Evolutionary conservation across 192 early-diverging fungal species (phyloP), one percentile per base, ranked within the genome.

Genomic region (Coemansia sp.): DNA sequence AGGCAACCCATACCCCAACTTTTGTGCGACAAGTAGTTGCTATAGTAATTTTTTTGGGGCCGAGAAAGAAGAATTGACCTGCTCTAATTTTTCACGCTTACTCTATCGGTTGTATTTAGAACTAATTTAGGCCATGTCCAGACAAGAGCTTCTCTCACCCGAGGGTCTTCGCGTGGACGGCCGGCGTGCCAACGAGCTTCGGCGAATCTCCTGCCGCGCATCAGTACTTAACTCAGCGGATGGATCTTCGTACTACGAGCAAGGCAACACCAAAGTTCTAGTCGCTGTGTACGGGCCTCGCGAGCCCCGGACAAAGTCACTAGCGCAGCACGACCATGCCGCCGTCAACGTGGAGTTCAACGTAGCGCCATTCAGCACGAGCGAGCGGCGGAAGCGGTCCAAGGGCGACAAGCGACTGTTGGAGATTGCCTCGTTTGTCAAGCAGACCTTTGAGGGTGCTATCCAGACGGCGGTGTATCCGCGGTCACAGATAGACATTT

Each of bases 211-310:
- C 28, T 90, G 89, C 69, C 87, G 89, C 20, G 91, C 90, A 3
- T 88, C 87, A 0, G 90, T 94, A 10, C 79, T 96, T 34, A 83
- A 85, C 18, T 87, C 92, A 28, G 92, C 95, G 0, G 95, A 99
- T 61, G 97, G 97, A 43, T 96, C 94, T 0, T 89, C 95, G 2
- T 99, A 94, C 74, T 85, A 94, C 56, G 94, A 96, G 81, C 92
- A 94, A 65, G 97, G 97, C 61, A 96, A 99, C 79, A 97, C 97
- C 43, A 95, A 96, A 70, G 88, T 89, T 52, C 82, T 99, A 16
- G 91, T 87, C 0, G 89, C 91, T 14, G 95, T 99, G 8, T 95
- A 95, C 75, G 97, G 97, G 7, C 97, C 97, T 2, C 81, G 91
- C 38, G 94, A 97, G 80, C 59, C 89, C 11, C 85, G 89, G 21